A percentile compares a stretch with the other conserved stretches of the same genome.
Evolutionary conservation across 139 green algal genomes (phyloP).

Genomic region (Desmodesmus armatus): DNA sequence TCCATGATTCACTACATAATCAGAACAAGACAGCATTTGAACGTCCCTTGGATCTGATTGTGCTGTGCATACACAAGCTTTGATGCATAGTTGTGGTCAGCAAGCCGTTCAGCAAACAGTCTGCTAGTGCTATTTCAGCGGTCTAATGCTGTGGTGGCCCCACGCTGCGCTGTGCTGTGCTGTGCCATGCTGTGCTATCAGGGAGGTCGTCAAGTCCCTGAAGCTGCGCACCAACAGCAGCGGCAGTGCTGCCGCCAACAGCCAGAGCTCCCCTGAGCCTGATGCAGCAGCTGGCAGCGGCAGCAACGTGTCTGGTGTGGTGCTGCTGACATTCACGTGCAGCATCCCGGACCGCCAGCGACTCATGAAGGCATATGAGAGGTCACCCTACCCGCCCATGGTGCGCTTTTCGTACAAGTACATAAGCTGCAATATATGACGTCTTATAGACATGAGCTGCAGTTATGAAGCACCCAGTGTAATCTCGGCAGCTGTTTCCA

Average conservation of each 20-base stretch:
- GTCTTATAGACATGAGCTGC: too few species aligned
- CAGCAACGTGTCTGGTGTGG: neutral
- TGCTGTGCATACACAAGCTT: neutral
- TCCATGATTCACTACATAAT: too few species aligned
- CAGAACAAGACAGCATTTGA: neutral
- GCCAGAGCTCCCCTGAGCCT: neutral
- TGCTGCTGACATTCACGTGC: conserved; percentile 27
- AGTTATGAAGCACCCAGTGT: too few species aligned
- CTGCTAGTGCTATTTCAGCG: too few species aligned
- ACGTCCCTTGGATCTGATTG: neutral
- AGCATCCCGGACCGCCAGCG: conserved; percentile 41
- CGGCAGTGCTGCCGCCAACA: neutral
- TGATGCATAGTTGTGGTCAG: too few species aligned
- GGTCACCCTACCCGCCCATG: conserved; percentile 35
- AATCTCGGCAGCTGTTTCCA: too few species aligned
- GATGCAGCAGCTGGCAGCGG: neutral
- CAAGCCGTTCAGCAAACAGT: too few species aligned
- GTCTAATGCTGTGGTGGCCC: too few species aligned
- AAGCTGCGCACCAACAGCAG: conserved; percentile 40
- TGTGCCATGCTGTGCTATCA: too few species aligned
- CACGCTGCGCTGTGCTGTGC: too few species aligned
- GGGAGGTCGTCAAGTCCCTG: conserved; percentile 38
- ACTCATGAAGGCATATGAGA: conserved; percentile 40
- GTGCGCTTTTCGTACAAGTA: too few species aligned
- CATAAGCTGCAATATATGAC: too few species aligned